Percentiles rank a stretch among this genome's conserved stretches.
These are phyloP conservation scores for Fallopia convolvulus DNA, from an alignment of 148 eudicot genomes.

Conservation along the genomic window DNA sequence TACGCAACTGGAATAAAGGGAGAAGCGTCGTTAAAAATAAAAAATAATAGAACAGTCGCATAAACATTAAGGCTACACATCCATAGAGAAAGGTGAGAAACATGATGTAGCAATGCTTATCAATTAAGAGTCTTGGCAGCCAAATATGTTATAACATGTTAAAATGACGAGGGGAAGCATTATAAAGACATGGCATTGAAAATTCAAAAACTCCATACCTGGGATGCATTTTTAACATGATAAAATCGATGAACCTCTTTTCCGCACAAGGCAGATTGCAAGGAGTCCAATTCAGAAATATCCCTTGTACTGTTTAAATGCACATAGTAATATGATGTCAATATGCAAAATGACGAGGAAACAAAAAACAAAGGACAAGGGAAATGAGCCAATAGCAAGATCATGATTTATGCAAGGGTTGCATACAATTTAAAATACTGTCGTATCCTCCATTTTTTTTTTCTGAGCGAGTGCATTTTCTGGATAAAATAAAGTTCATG, in stretches of 20 bases:
- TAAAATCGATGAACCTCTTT: conserved; percentile 44
- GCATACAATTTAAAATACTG: not conserved
- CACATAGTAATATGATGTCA: not conserved
- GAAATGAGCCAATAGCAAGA: not conserved
- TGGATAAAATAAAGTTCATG: not conserved
- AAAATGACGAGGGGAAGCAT: not conserved
- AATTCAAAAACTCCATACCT: conserved; percentile 35
- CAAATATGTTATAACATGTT: too few species aligned
- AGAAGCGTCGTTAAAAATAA: not conserved
- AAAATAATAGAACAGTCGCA: not conserved
- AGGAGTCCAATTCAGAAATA: conserved; percentile 29
- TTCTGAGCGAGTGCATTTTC: not conserved
- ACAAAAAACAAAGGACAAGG: not conserved
- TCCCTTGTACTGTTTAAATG: conserved; percentile 28
- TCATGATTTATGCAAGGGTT: not conserved
- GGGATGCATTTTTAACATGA: conserved; percentile 69
- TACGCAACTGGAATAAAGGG: conserved; percentile 36
- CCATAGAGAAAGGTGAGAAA: too few species aligned
- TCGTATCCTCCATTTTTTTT: not conserved
- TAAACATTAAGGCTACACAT: not conserved
- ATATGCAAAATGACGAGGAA: not conserved
- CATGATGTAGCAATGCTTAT: too few species aligned
- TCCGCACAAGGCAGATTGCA: conserved; percentile 30
- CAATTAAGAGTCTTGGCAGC: too few species aligned
- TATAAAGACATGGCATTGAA: not conserved